Evolutionary conservation across 2,329 filamentous ascomycete genomes (phyloP).

Genomic region (Mollisia scopiformis): DNA sequence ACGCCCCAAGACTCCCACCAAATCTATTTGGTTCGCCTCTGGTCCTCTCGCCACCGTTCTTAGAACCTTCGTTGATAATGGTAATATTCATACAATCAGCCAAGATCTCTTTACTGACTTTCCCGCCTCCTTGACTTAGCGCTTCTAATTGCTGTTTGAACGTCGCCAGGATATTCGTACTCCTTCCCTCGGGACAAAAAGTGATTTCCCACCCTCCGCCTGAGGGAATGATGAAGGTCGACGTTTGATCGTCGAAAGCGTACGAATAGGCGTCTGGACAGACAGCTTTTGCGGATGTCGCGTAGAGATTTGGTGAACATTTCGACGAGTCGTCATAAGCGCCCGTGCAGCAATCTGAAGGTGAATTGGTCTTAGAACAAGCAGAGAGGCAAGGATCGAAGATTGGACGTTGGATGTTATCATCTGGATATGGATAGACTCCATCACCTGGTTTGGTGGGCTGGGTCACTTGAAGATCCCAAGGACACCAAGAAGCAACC

Average conservation of each 20-base stretch:
- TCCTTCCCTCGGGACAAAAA: constrained; percentile 70
- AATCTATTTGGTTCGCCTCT: constrained; percentile 11
- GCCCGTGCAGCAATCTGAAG: constrained; percentile 77
- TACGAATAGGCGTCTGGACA: constrained; percentile 88
- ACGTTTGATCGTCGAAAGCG: constrained; percentile 62
- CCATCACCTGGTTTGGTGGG: constrained; percentile 74
- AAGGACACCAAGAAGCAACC: constrained; percentile 76
- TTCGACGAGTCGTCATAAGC: constrained; percentile 62
- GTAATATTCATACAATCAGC: constrained; percentile 37
- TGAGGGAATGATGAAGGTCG: constrained; percentile 63
- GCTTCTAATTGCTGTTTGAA: constrained; percentile 52
- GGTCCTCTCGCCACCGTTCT: constrained; percentile 15
- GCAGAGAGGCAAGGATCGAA: constrained; percentile 81
- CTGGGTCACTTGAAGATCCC: constrained; percentile 71
- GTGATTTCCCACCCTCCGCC: constrained; percentile 79
- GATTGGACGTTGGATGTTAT: constrained; percentile 67
- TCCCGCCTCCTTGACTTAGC: constrained; percentile 47
- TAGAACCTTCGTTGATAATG: constrained; percentile 28
- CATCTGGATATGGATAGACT: constrained; percentile 80
- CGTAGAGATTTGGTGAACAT: constrained; percentile 71
- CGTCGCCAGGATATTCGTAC: constrained; percentile 59
- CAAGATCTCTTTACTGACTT: constrained; percentile 40
- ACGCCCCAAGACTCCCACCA: constrained; percentile 28
- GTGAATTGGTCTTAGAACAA: constrained; percentile 68
- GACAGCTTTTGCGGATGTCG: constrained; percentile 69